A percentile compares a stretch with the other conserved stretches of the same genome.
These are phyloP conservation scores for Silene noctiflora DNA, from an alignment of 179 eudicot genomes.

Conservation along the genomic window DNA sequence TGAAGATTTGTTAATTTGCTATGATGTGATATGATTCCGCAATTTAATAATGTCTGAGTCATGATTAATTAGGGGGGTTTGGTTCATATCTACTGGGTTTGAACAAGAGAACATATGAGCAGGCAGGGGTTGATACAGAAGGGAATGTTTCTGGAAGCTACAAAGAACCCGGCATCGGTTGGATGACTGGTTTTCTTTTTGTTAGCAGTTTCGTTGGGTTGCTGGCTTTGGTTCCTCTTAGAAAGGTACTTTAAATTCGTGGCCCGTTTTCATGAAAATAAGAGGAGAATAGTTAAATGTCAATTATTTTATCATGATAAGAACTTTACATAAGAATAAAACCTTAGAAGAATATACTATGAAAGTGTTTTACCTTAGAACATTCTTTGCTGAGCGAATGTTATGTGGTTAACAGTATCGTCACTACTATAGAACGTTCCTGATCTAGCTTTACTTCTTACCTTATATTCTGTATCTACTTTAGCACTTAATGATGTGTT, in stretches of 20 bases:
- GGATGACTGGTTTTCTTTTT: constrained; percentile 86
- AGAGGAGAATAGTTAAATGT: constrained; percentile 7
- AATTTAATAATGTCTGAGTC: constrained; percentile 1
- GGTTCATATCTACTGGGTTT: constrained; percentile 78
- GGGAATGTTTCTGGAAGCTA: constrained; percentile 66
- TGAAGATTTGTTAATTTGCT: neutral
- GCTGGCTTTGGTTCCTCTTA: constrained; percentile 74
- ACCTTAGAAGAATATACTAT: constrained; percentile 13
- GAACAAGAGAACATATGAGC: constrained; percentile 74
- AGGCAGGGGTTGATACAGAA: constrained; percentile 68
- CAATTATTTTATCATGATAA: constrained; percentile 2
- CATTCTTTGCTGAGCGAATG: constrained; percentile 26
- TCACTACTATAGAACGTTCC: constrained; percentile 15
- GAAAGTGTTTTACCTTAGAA: constrained; percentile 9
- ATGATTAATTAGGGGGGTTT: constrained; percentile 63
- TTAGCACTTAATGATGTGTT: constrained; percentile 14
- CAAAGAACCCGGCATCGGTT: constrained; percentile 65
- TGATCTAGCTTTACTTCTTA: constrained; percentile 5
- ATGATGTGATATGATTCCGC: neutral
- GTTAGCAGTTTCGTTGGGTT: constrained; percentile 77
- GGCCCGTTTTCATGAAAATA: constrained; percentile 1
- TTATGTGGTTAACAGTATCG: neutral
- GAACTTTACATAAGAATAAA: constrained; percentile 13
- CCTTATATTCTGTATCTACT: constrained; percentile 16
- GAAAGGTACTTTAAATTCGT: constrained; percentile 53